A percentile compares a stretch with the other conserved stretches of the same genome.
These are phyloP conservation scores for Tylopilus cervinicoccineus DNA, from an alignment of 768 basidiomycete species.

Conservation along the genomic window DNA sequence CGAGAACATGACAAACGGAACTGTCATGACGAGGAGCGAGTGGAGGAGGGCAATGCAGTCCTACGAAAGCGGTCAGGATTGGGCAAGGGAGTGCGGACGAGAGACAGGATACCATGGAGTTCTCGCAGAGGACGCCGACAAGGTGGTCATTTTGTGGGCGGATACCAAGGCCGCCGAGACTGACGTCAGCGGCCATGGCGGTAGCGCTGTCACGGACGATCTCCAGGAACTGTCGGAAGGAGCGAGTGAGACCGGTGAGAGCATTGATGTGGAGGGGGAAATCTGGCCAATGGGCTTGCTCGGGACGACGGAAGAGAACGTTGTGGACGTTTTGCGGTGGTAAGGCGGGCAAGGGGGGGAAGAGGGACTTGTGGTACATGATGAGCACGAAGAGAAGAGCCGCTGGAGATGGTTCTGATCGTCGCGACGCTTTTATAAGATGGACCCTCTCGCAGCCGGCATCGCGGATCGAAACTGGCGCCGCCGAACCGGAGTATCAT, in stretches of 20 bases:
- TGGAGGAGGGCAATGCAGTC: constrained; percentile 53
- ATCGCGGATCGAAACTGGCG: background rate
- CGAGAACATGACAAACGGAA: constrained; percentile 53
- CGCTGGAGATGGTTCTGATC: background rate
- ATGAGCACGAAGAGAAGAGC: background rate
- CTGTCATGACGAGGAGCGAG: constrained; percentile 44
- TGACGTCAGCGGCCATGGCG: constrained; percentile 44
- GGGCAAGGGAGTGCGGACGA: background rate
- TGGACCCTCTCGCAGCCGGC: background rate
- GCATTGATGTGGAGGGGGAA: constrained; percentile 55
- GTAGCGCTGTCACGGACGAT: constrained; percentile 54
- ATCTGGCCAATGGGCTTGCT: constrained; percentile 53
- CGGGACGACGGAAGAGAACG: constrained; percentile 50
- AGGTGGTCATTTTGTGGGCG: constrained; percentile 46
- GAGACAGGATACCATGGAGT: constrained; percentile 52
- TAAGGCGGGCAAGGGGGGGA: constrained; percentile 45
- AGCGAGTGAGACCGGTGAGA: constrained; percentile 42
- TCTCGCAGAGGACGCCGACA: constrained; percentile 67
- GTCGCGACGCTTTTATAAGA: constrained; percentile 3
- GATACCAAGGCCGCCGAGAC: constrained; percentile 56
- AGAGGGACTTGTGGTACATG: constrained; percentile 59
- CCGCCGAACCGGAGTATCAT: constrained; percentile 5
- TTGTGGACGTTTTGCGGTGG: constrained; percentile 55
- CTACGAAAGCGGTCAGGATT: constrained; percentile 28
- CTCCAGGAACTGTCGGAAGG: constrained; percentile 46